These are phyloP conservation scores for Tolypocladium album DNA, from an alignment of 2,329 filamentous ascomycete genomes.

Conservation along the genomic window DNA sequence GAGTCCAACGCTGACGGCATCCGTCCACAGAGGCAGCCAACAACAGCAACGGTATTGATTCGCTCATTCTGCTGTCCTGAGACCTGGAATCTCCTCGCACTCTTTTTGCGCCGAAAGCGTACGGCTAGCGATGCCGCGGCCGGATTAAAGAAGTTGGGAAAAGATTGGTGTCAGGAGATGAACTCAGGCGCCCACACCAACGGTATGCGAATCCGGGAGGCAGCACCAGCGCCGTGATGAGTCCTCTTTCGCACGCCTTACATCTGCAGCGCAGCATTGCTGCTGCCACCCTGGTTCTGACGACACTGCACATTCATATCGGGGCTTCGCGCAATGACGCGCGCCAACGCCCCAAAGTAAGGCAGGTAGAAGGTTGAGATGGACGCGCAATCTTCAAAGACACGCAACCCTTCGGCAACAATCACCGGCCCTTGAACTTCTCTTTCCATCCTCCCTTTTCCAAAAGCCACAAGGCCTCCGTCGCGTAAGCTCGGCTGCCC, in stretches of 20 bases:
- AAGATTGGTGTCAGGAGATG: not conserved
- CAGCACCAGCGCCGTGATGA: not conserved
- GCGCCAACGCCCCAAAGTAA: not conserved
- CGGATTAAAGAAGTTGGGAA: not conserved
- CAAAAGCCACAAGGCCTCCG: constrained; percentile 81
- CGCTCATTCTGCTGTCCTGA: not conserved
- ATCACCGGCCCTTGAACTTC: constrained; percentile 43
- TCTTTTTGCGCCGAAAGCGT: not conserved
- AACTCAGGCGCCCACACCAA: not conserved
- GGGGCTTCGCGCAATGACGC: not conserved
- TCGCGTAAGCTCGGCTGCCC: constrained; percentile 73
- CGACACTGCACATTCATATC: not conserved
- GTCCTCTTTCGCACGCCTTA: too few relatives aligned
- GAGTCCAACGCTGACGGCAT: not conserved
- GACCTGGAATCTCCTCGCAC: not conserved
- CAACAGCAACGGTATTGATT: not conserved
- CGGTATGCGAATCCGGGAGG: not conserved
- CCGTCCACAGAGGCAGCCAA: not conserved
- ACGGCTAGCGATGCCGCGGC: not conserved
- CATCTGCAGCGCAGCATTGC: not conserved
- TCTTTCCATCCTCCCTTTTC: constrained; percentile 61
- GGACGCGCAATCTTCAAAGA: not conserved
- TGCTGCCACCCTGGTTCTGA: not conserved
- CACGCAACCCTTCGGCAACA: not conserved
- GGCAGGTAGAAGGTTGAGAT: too few relatives aligned